A percentile compares a stretch with the other conserved stretches of the same genome.
Evolutionary conservation across 1,284 basidiomycete species (phyloP).

Genomic region (Grifola frondosa): DNA sequence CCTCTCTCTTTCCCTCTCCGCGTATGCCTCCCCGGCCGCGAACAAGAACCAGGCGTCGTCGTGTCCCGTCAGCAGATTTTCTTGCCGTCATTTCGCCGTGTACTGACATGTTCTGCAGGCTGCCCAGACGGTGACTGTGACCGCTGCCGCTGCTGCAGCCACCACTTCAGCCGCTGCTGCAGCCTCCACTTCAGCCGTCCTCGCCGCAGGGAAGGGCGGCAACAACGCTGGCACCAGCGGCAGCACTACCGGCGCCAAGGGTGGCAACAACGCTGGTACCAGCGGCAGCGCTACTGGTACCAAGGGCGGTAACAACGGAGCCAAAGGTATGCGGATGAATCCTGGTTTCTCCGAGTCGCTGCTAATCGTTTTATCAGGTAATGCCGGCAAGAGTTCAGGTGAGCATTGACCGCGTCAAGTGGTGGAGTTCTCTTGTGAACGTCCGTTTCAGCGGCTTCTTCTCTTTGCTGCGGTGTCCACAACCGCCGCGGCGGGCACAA

Average conservation of each 20-base stretch:
- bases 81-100: slow-evolving; percentile 10
- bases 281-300: slow-evolving; percentile 3
- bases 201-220: slow-evolving; percentile 7
- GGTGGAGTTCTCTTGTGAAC: neutral
- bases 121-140: slow-evolving; percentile 23
- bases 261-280: slow-evolving; percentile 4
- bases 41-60: slow-evolving; percentile 9
- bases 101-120: neutral
- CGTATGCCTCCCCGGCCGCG: slow-evolving; percentile 11
- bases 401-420: neutral
- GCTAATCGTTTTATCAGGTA: too few relatives aligned
- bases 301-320: slow-evolving; percentile 15
- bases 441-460: neutral
- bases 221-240: slow-evolving; percentile 7
- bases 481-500: neutral
- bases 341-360: too few relatives aligned
- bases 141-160: slow-evolving; percentile 18
- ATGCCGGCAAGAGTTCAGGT: slow-evolving; percentile 5
- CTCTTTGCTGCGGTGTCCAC: neutral
- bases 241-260: slow-evolving; percentile 6
- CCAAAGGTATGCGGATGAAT: too few relatives aligned
- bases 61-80: slow-evolving; percentile 1
- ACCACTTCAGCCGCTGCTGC: slow-evolving; percentile 13
- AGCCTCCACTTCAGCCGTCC: slow-evolving; percentile 16
- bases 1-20: slow-evolving; percentile 28